Conservation (phyloP, 257 asterid genomes). For the Echium plantagineum region DNA sequence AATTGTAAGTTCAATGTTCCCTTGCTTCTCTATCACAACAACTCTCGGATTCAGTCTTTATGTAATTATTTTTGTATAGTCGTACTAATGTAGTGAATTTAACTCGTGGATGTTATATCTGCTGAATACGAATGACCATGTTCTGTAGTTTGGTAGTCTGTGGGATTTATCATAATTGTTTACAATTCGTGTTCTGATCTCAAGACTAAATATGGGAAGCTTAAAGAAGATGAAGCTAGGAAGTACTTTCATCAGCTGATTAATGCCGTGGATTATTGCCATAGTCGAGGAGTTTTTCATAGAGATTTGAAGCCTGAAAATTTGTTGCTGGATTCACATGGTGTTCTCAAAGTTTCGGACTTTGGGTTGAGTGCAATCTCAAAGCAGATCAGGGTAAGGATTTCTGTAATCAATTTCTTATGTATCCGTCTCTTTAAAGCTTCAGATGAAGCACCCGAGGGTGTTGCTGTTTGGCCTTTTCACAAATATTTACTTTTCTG, state of each 20-base stretch:
- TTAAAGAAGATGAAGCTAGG: conserved; percentile 58
- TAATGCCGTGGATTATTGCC: conserved; percentile 86
- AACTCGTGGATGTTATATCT: too few species aligned
- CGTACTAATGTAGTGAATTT: too few species aligned
- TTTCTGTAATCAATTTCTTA: too few species aligned
- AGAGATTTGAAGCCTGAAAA: conserved; percentile 91
- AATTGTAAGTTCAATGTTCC: conserved; percentile 37
- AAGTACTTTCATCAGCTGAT: conserved; percentile 71
- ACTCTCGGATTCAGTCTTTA: too few species aligned
- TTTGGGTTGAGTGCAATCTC: conserved; percentile 74
- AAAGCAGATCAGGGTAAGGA: conserved; percentile 65
- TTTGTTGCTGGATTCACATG: conserved; percentile 56
- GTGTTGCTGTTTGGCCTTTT: not conserved
- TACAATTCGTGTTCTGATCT: conserved; percentile 6
- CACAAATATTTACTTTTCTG: conserved; percentile 13
- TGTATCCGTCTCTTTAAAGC: too few species aligned
- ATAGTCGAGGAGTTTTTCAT: conserved; percentile 76
- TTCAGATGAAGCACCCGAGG: too few species aligned
- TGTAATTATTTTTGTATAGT: too few species aligned
- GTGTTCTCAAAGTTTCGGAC: conserved; percentile 66
- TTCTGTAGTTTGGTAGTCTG: not conserved
- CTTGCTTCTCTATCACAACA: too few species aligned
- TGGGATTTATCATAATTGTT: not conserved
- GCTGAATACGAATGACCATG: too few species aligned
- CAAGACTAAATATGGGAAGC: conserved; percentile 63